These are phyloP conservation scores for Candida ovalis DNA, from an alignment of 805 yeast genomes.

Conservation along the genomic window DNA sequence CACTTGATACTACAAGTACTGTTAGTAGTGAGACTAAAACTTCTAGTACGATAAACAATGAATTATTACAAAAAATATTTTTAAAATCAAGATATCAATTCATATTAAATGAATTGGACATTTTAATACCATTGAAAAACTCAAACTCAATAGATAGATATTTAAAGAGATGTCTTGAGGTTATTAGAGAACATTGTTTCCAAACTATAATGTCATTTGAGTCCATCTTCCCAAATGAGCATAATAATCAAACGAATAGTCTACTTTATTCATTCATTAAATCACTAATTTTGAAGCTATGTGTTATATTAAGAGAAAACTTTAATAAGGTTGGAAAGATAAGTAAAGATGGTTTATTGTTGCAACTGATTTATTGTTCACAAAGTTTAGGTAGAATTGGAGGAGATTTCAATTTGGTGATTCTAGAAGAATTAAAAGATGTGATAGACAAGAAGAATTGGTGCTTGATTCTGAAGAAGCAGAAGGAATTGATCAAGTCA, in stretches of 20 bases:
- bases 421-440: conserved; percentile 37
- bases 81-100: conserved; percentile 67
- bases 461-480: conserved; percentile 40
- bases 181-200: conserved; percentile 78
- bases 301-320: conserved; percentile 28
- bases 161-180: conserved; percentile 76
- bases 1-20: not conserved
- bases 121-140: conserved; percentile 52
- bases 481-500: conserved; percentile 33
- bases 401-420: conserved; percentile 61
- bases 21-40: conserved; percentile 4
- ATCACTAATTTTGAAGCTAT: conserved; percentile 31
- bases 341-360: conserved; percentile 59
- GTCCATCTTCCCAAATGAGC: conserved; percentile 51
- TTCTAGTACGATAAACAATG: conserved; percentile 17
- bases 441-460: conserved; percentile 38
- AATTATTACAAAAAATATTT: conserved; percentile 50
- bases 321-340: conserved; percentile 36
- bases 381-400: conserved; percentile 73
- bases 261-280: conserved; percentile 37
- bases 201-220: conserved; percentile 65
- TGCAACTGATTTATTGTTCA: conserved; percentile 87
- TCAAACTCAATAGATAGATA: conserved; percentile 53
- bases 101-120: conserved; percentile 56
- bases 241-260: conserved; percentile 22